Percentiles rank a stretch among this genome's conserved stretches.
Conservation (phyloP, 495 filamentous ascomycete species). For the Penicillium arizonense region DNA sequence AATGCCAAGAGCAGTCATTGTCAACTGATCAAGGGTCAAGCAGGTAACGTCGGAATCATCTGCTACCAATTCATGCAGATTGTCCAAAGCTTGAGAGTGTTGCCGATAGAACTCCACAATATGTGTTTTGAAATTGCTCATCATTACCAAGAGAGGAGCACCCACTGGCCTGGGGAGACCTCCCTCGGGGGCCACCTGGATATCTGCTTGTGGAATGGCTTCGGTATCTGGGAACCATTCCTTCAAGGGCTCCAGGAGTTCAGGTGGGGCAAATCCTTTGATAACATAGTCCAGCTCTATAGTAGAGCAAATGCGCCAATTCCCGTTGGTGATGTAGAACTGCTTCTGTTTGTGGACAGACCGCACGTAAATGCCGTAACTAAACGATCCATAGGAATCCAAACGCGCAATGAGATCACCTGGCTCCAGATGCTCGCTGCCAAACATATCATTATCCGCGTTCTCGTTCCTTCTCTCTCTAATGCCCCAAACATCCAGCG, state of each 20-base stretch:
- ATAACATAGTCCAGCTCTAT: conserved; percentile 58
- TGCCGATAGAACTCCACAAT: conserved; percentile 36
- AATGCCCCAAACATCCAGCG: conserved; percentile 25
- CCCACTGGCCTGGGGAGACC: conserved; percentile 42
- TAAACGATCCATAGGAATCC: conserved; percentile 38
- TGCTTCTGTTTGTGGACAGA: conserved; percentile 61
- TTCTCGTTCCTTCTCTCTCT: conserved; percentile 29
- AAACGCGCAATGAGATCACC: conserved; percentile 73
- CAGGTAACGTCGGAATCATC: conserved; percentile 46
- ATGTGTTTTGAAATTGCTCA: conserved; percentile 30
- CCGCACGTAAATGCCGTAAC: conserved; percentile 68
- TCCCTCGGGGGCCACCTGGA: conserved; percentile 40
- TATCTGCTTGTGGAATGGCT: conserved; percentile 37
- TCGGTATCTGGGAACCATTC: conserved; percentile 58
- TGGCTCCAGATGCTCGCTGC: conserved; percentile 52
- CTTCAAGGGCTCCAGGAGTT: conserved; percentile 57
- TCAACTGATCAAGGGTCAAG: conserved; percentile 63
- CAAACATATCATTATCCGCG: conserved; percentile 33
- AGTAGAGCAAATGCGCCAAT: conserved; percentile 60
- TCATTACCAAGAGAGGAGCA: conserved; percentile 31
- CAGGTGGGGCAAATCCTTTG: conserved; percentile 57
- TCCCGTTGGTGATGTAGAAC: conserved; percentile 70
- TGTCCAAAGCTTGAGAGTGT: conserved; percentile 51
- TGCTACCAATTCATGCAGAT: conserved; percentile 45
- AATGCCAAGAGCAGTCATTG: conserved; percentile 48